Evolutionary conservation across 1,284 basidiomycete genomes (phyloP).

Genomic region (Boletus albobrunnescens): DNA sequence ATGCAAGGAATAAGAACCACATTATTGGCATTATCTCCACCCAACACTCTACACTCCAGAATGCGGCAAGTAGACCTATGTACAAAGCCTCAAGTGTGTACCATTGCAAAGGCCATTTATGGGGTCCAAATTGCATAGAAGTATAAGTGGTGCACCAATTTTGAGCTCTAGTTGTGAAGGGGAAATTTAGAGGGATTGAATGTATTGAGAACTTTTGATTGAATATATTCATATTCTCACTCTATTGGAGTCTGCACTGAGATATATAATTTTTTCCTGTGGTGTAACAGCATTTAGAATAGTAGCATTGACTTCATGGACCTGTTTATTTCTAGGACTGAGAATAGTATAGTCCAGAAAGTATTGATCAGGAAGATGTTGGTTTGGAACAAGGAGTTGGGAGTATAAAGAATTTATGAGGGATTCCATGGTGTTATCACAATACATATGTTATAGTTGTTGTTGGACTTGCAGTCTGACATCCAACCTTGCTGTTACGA

Average conservation of each 20-base stretch:
- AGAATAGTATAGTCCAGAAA: background rate
- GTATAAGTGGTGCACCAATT: background rate
- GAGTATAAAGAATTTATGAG: background rate
- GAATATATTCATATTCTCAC: background rate
- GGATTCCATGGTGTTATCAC: slow-evolving; percentile 8
- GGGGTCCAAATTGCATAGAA: background rate
- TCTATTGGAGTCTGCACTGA: slow-evolving; percentile 8
- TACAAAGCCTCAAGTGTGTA: background rate
- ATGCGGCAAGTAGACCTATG: background rate
- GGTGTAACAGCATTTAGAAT: slow-evolving; percentile 3
- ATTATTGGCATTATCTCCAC: too few species aligned
- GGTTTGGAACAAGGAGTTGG: background rate
- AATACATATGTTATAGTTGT: too few species aligned
- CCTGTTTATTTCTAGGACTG: background rate
- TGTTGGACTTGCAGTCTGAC: too few species aligned
- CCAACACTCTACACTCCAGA: background rate
- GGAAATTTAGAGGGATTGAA: background rate
- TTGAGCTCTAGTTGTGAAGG: background rate
- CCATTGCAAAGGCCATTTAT: background rate
- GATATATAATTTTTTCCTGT: background rate
- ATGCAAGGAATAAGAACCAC: too few species aligned
- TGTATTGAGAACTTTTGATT: background rate
- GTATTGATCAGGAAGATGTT: background rate
- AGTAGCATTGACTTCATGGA: slow-evolving; percentile 10
- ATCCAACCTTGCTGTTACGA: too few species aligned